phyloP scores from a whole-genome alignment of 768 basidiomycete genomes.

The Pholiota conissans region DNA sequence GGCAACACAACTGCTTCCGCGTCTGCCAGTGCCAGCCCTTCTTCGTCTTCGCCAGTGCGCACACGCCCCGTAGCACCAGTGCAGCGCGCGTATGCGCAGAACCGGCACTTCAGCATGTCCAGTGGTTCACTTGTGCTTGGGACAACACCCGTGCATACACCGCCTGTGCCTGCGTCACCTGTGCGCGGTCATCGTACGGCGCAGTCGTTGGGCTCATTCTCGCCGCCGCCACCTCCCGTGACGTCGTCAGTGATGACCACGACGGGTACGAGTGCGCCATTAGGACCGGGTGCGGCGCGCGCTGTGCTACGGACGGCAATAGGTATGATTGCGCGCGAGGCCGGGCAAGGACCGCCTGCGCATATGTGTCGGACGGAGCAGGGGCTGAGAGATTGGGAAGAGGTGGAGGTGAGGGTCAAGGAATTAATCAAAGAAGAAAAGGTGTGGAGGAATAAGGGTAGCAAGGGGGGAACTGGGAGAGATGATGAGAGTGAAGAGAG shows the following conservation, averaged over 20 bases:
- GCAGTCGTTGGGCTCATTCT: background rate
- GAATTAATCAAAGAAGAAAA: slow-evolving; percentile 68
- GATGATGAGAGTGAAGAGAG: slow-evolving; percentile 32
- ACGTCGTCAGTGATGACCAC: background rate
- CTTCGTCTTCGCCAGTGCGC: slow-evolving; percentile 22
- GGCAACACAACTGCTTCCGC: background rate
- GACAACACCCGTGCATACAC: background rate
- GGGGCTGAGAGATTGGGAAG: slow-evolving; percentile 64
- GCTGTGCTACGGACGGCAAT: slow-evolving; percentile 69
- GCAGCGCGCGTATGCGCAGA: slow-evolving; percentile 51
- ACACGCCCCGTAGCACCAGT: slow-evolving; percentile 46
- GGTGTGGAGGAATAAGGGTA: slow-evolving; percentile 41
- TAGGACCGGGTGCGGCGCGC: slow-evolving; percentile 35
- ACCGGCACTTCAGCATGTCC: slow-evolving; percentile 60
- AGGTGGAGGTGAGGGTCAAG: slow-evolving; percentile 68
- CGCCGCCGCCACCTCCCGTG: background rate
- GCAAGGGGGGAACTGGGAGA: slow-evolving; percentile 29
- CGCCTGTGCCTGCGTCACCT: background rate
- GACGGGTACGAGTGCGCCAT: slow-evolving; percentile 1
- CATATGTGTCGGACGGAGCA: slow-evolving; percentile 51
- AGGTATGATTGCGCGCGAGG: slow-evolving; percentile 64
- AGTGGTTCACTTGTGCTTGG: slow-evolving; percentile 45
- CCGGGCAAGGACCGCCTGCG: slow-evolving; percentile 53
- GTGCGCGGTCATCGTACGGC: background rate
- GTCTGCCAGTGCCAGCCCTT: background rate